Base-by-base conservation (phyloP, 2,329 filamentous ascomycete genomes). In the Alternaria postmessia region DNA sequence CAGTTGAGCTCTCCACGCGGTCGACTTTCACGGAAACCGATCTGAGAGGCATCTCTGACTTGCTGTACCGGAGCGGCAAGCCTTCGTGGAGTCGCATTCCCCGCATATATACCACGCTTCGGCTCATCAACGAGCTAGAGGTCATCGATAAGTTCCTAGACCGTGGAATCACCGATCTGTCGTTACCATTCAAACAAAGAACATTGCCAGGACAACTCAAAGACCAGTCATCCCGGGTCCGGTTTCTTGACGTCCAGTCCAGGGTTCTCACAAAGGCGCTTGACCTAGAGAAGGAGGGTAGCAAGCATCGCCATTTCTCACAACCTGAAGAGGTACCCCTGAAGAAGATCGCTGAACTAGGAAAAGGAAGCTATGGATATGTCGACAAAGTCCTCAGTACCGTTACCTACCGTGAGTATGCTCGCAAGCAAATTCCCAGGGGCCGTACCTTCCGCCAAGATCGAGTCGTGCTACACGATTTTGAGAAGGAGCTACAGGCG, bases 131-230 rank as follows among this genome's bases (percentile, higher is more conserved):
- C 8, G 38, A 39, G 2, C 0, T 39, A 0, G n/a, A 39, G 0
- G n/a, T 6, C 3, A 39, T 39, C 8, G 38, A 39, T 18, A 1
- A 5, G 5, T 34, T 34, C 0, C 2, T 34, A 1, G 2, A 2
- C 5, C 3, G 1, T 7, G 32, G 32, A 1, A 34, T 34, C 12
- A 34, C 14, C 5, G 32, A 34, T 3, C 2, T 34, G 32, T 34
- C 32, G 0, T 12, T 14, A 14, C 32, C 32, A 0, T 34, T 34
- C 14, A 14, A 0, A 5, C 14, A 34, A 3, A 3, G 1, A 34
- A 34, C 12, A 34, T 3, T 1, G 32, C 32, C 32, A 14, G 14
- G 32, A 1, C 4, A 6, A 14, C 14, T 34, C 5, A 34, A 1
- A 0, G 14, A 34, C 32, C 32, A 14, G 6, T 34, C n/a, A n/a